These are phyloP conservation scores for Xylariaceae sp. DNA, from an alignment of 2,329 filamentous ascomycete species.

Conservation along the genomic window DNA sequence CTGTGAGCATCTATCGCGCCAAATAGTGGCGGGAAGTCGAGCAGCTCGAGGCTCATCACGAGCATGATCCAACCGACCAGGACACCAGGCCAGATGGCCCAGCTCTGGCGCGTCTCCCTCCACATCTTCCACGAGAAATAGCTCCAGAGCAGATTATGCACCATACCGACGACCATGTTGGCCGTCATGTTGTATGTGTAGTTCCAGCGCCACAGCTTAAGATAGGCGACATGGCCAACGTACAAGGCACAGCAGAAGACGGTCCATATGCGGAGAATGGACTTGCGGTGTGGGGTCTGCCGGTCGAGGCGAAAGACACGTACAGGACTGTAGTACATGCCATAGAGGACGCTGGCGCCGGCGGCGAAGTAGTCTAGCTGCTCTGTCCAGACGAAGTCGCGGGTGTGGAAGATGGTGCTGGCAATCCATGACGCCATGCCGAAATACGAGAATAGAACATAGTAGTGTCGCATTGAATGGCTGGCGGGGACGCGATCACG, in stretches of 20 bases:
- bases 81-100: constrained; percentile 87
- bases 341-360: constrained; percentile 85
- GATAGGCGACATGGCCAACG: constrained; percentile 72
- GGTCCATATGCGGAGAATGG: constrained; percentile 73
- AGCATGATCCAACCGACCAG: constrained; percentile 89
- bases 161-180: constrained; percentile 77
- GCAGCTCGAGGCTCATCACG: constrained; percentile 92
- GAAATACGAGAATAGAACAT: constrained; percentile 74
- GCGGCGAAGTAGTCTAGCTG: constrained; percentile 96
- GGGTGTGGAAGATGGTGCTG: constrained; percentile 87
- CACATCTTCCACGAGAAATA: constrained; percentile 78
- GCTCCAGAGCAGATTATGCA: constrained; percentile 83
- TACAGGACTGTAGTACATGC: constrained; percentile 80
- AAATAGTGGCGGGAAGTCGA: constrained; percentile 85
- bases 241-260: constrained; percentile 69
- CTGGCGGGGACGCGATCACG: constrained; percentile 65
- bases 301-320: constrained; percentile 80
- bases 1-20: constrained; percentile 90
- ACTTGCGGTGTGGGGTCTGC: constrained; percentile 37
- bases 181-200: constrained; percentile 98
- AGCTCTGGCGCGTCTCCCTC: constrained; percentile 65
- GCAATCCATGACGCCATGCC: constrained; percentile 83
- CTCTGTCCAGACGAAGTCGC: constrained; percentile 84
- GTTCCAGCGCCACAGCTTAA: constrained; percentile 85
- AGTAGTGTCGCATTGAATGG: constrained; percentile 79